These are phyloP conservation scores for Meyerozyma sp. DNA, from an alignment of 1,139 yeast species.

Conservation along the genomic window DNA sequence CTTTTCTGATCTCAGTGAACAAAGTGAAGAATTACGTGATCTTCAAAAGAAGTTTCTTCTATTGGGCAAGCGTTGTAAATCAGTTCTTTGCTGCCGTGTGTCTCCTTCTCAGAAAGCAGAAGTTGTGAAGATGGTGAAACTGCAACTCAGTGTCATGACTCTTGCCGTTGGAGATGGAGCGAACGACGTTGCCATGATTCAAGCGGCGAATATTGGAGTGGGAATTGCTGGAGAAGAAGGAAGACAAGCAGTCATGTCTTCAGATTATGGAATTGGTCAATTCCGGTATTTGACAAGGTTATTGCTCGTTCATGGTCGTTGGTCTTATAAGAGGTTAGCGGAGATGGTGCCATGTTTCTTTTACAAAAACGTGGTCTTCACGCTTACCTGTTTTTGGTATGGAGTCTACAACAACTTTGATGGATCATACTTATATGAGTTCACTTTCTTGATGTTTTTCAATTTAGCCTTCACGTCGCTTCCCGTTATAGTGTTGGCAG, in stretches of 20 bases:
- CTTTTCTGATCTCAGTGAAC: constrained; percentile 10
- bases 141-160: constrained; percentile 51
- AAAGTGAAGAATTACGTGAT: constrained; percentile 15
- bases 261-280: constrained; percentile 64
- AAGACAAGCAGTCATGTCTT: constrained; percentile 62
- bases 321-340: constrained; percentile 59
- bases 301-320: constrained; percentile 56
- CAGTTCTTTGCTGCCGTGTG: constrained; percentile 61
- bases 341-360: constrained; percentile 65
- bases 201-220: constrained; percentile 60
- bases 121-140: constrained; percentile 50
- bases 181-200: constrained; percentile 66
- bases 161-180: constrained; percentile 68
- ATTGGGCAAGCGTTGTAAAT: constrained; percentile 53
- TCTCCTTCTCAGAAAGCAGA: constrained; percentile 62
- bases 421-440: constrained; percentile 59
- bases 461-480: constrained; percentile 62
- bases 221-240: constrained; percentile 72
- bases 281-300: constrained; percentile 52
- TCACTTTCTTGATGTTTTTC: constrained; percentile 58
- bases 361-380: constrained; percentile 57
- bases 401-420: constrained; percentile 55
- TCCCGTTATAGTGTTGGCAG: constrained; percentile 55
- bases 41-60: constrained; percentile 41
- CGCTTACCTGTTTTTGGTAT: constrained; percentile 58